Evolutionary conservation across 768 basidiomycete genomes (phyloP), one percentile per base, ranked within the genome.

Genomic region (Pisolithus microcarpus): DNA sequence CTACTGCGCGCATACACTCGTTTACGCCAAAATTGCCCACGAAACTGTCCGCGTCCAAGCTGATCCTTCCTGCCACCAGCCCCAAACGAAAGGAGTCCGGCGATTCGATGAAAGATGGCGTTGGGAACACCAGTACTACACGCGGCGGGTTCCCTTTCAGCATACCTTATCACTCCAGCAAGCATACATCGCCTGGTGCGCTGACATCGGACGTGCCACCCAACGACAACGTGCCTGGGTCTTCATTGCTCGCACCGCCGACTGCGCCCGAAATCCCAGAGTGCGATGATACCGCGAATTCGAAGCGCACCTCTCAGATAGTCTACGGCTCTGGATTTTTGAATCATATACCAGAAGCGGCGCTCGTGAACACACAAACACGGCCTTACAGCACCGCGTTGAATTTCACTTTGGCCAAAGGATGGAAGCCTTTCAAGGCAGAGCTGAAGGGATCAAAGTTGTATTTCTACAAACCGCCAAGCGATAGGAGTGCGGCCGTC

Each of bases 341-440:
- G 61, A 90, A 90, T 62, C 82, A 84, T 26, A 70, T 84, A 31
- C 62, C 68, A 15, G 76, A 78, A 11, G 78, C 81, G 46, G 70
- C 75, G 2, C 63, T 66, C 56, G 62, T 61, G 51, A 58, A 64
- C 56, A 59, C 65, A 24, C 65, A 66, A 13, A 59, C 61, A 44
- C 52, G 52, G 24, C 57, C 60, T 3, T 67, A 67, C 46, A 62
- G 49, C 38, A 58, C 67, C n/a, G 65, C 73, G 34, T 57, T 59
- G 7, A 68, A 70, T 38, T 56, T 68, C 30, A 54, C 74, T 1
- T 66, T 82, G 2, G 64, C 76, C 0, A 90, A 90, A 57, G 81
- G 81, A 0, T 94, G 91, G 91, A 93, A 92, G 63, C 80, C 87
- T 5, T 89, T 79, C 72, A 91, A 92, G 65, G 75, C 85, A 42